Conservation (phyloP, 129 eudicot genomes). For the Arctium lappa region DNA sequence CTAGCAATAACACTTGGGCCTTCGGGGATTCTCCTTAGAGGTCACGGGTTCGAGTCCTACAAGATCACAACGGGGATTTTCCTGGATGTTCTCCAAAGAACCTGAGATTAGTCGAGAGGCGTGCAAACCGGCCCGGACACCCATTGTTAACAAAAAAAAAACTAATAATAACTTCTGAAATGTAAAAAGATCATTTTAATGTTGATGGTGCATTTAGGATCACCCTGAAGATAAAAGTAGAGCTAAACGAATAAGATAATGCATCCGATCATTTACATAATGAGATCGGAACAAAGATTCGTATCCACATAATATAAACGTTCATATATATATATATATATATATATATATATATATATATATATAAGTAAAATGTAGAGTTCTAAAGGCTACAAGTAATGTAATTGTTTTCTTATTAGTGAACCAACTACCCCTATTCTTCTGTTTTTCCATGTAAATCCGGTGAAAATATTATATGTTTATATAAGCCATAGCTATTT, state of each 20-base stretch:
- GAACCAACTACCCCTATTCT: conserved; percentile 9
- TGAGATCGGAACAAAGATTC: not conserved
- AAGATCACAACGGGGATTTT: no score
- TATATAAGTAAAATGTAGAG: not conserved
- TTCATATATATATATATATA: not conserved
- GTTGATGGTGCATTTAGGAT: not conserved
- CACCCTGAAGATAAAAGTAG: not conserved
- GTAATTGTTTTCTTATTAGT: not conserved
- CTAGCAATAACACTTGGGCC: no score
- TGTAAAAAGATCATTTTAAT: not conserved
- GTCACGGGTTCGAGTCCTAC: no score
- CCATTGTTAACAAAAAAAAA: no score
- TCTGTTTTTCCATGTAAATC: not conserved
- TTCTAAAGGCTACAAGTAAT: not conserved
- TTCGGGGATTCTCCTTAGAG: no score
- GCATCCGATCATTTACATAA: conserved; percentile 2
- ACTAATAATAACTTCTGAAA: not conserved
- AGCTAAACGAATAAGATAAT: conserved; percentile 22
- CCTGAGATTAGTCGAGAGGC: no score
- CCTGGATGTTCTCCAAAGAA: no score
- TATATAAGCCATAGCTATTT: not conserved
- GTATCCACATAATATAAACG: not conserved
- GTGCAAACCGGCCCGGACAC: no score
- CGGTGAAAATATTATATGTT: not conserved
- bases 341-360: not conserved